Evolutionary conservation across 108 stramenopile genomes (phyloP).

Genomic region (Craspedostauros australis): DNA sequence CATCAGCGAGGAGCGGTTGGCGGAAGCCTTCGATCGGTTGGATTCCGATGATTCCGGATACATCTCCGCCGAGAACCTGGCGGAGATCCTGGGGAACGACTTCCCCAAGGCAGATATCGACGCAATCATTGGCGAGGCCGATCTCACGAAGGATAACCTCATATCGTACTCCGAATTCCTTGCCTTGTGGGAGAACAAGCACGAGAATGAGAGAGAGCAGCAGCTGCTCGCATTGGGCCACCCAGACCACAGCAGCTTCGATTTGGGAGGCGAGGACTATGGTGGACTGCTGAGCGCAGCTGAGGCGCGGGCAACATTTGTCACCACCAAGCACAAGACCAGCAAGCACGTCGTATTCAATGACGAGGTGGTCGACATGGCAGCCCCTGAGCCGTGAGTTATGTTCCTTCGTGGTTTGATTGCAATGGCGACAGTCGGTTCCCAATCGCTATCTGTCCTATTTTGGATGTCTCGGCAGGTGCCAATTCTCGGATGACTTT

Average conservation of each 20-base stretch:
- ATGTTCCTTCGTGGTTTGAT: too few relatives aligned
- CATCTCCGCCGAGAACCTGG: constrained; percentile 50
- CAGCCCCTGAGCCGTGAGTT: too few relatives aligned
- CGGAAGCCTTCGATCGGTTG: constrained; percentile 76
- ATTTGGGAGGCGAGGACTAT: neutral
- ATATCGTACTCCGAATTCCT: constrained; percentile 57
- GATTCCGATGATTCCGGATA: constrained; percentile 73
- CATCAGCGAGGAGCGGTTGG: constrained; percentile 53
- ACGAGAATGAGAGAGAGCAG: constrained; percentile 11
- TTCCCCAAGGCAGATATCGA: constrained; percentile 41
- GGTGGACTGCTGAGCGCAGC: constrained; percentile 5
- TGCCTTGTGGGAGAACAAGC: constrained; percentile 34
- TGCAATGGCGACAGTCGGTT: too few relatives aligned
- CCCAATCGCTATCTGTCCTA: too few relatives aligned
- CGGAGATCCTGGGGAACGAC: constrained; percentile 37
- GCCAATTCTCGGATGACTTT: too few relatives aligned
- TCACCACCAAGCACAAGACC: constrained; percentile 1
- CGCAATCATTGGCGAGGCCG: constrained; percentile 89
- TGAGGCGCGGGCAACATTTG: constrained; percentile 2
- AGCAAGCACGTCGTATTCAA: constrained; percentile 3
- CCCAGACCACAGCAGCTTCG: constrained; percentile 1
- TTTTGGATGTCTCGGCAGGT: too few relatives aligned
- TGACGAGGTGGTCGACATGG: neutral
- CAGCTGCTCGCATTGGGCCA: constrained; percentile 18
- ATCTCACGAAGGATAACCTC: constrained; percentile 75